A percentile compares a stretch with the other conserved stretches of the same genome.
These are phyloP conservation scores for Hymenoscyphus albidus DNA, from an alignment of 2,329 filamentous ascomycete species.

Conservation along the genomic window DNA sequence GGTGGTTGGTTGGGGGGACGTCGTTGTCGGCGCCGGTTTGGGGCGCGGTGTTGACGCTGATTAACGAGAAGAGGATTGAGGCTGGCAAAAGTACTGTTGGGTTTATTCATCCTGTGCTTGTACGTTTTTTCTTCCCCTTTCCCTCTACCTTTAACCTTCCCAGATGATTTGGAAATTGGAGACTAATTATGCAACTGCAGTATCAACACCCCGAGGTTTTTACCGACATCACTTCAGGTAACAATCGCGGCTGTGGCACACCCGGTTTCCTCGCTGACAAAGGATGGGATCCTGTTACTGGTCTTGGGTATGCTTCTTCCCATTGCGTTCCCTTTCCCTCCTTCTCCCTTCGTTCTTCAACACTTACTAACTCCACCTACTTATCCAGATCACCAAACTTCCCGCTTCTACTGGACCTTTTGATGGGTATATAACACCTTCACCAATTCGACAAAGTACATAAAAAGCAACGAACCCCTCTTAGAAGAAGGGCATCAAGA, in stretches of 20 bases:
- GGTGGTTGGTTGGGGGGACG: slow-evolving; percentile 47
- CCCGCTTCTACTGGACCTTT: neutral
- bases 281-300: slow-evolving; percentile 37
- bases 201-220: slow-evolving; percentile 32
- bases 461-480: no score
- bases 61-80: slow-evolving; percentile 39
- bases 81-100: slow-evolving; percentile 37
- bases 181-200: neutral
- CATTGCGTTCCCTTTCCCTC: neutral
- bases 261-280: slow-evolving; percentile 31
- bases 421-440: neutral
- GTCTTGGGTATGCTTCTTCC: slow-evolving; percentile 23
- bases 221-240: slow-evolving; percentile 35
- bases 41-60: slow-evolving; percentile 41
- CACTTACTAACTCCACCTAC: neutral
- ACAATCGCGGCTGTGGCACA: slow-evolving; percentile 34
- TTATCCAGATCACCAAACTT: neutral
- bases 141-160: no score
- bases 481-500: no score
- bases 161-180: neutral
- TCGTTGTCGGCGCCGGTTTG: slow-evolving; percentile 42
- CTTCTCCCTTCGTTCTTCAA: neutral
- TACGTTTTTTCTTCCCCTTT: neutral
- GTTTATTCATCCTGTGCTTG: slow-evolving; percentile 37
- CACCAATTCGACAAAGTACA: no score